Conservation (phyloP, 2,329 filamentous ascomycete genomes). For the Samsoniella hepiali region DNA sequence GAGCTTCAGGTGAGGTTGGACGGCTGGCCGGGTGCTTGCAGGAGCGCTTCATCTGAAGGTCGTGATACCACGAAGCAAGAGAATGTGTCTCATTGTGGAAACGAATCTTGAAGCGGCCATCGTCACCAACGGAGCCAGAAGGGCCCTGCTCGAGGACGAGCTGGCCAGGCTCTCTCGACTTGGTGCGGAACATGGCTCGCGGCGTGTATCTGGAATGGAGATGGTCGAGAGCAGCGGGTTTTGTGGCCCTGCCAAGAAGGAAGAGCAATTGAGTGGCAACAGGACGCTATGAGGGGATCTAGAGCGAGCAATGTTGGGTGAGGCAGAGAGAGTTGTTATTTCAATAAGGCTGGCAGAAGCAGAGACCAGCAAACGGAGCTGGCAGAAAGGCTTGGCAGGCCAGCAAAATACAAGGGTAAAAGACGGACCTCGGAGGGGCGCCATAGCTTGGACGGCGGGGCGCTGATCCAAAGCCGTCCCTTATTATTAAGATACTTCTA, state of each 20-base stretch:
- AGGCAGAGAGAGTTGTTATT: neutral
- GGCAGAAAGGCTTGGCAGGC: neutral
- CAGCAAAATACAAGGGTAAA: neutral
- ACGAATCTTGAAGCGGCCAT: conserved; percentile 24
- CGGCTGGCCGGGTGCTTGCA: conserved; percentile 5
- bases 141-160: conserved; percentile 20
- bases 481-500: too few species aligned
- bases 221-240: too few species aligned
- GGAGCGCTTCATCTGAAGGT: conserved; percentile 11
- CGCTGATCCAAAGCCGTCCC: too few species aligned
- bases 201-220: neutral
- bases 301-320: neutral
- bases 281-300: neutral
- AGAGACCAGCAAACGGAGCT: neutral
- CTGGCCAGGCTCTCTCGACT: conserved; percentile 23
- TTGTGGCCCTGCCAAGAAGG: neutral
- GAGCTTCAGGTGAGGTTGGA: neutral
- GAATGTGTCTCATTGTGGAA: conserved; percentile 20
- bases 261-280: neutral
- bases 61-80: conserved; percentile 11
- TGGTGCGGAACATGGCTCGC: conserved; percentile 18
- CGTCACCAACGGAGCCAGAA: conserved; percentile 22
- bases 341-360: neutral
- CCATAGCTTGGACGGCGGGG: too few species aligned
- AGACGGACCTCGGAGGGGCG: neutral